These are phyloP conservation scores for Fusarium dlaminii DNA, from an alignment of 2,329 filamentous ascomycete genomes.

Conservation along the genomic window DNA sequence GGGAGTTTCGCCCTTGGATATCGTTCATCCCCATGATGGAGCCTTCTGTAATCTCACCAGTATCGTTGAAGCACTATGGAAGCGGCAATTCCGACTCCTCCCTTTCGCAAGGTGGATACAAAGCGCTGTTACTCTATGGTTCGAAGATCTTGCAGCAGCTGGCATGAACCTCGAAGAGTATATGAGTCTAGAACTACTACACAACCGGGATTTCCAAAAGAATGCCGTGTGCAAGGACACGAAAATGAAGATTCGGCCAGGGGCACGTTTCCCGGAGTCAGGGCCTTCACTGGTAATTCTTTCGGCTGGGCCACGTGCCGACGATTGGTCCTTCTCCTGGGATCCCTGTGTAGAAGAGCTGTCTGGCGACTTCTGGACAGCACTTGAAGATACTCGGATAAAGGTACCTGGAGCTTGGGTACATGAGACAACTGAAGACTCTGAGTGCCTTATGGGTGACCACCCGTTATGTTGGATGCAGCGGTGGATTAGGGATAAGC, in stretches of 20 bases:
- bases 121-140: neutral
- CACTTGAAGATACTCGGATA: fast-evolving
- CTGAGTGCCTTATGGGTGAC: neutral
- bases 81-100: fast-evolving
- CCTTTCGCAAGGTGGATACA: neutral
- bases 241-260: fast-evolving
- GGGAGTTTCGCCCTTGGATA: neutral
- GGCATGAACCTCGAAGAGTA: neutral
- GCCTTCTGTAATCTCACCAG: fast-evolving
- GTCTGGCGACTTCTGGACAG: neutral
- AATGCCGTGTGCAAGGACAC: fast-evolving
- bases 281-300: neutral
- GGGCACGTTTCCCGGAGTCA: neutral
- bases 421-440: fast-evolving
- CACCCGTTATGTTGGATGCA: too few relatives aligned
- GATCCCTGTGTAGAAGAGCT: neutral
- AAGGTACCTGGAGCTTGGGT: neutral
- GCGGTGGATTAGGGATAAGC: too few relatives aligned
- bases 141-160: neutral
- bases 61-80: fast-evolving
- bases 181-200: fast-evolving
- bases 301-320: fast-evolving
- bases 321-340: neutral
- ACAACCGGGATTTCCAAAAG: fast-evolving
- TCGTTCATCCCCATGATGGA: neutral